These are phyloP conservation scores for Dacryopinax spathularia DNA, from an alignment of 768 basidiomycete genomes.

Conservation along the genomic window DNA sequence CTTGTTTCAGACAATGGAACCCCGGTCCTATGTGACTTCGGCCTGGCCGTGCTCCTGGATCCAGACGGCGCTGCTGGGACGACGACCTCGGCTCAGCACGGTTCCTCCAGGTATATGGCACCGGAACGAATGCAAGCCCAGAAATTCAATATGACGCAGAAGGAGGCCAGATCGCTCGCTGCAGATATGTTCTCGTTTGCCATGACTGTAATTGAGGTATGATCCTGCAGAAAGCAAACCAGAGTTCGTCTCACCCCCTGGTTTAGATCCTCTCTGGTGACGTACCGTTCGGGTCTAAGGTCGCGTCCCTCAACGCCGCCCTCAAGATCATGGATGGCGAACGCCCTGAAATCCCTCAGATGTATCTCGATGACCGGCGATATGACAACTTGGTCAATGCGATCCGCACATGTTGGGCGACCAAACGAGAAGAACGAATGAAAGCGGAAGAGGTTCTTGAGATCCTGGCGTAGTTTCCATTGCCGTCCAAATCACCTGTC, in stretches of 20 bases:
- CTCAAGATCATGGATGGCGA: neutral
- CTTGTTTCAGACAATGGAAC: neutral
- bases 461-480: neutral
- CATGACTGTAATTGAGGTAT: neutral
- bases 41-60: neutral
- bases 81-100: neutral
- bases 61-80: neutral
- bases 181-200: neutral
- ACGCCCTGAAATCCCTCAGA: neutral
- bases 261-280: neutral
- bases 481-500: too few species aligned
- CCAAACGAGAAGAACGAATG: neutral
- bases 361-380: neutral
- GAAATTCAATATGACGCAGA: neutral
- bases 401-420: neutral
- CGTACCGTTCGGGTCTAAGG: neutral
- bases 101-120: neutral
- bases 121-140: neutral
- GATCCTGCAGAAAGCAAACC: neutral
- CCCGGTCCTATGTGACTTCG: neutral
- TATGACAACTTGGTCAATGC: neutral
- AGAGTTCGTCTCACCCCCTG: neutral
- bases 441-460: neutral
- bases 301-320: neutral
- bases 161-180: neutral